phyloP scores from a whole-genome alignment of 2,329 filamentous ascomycete species.

The Grosmannia huntii region DNA sequence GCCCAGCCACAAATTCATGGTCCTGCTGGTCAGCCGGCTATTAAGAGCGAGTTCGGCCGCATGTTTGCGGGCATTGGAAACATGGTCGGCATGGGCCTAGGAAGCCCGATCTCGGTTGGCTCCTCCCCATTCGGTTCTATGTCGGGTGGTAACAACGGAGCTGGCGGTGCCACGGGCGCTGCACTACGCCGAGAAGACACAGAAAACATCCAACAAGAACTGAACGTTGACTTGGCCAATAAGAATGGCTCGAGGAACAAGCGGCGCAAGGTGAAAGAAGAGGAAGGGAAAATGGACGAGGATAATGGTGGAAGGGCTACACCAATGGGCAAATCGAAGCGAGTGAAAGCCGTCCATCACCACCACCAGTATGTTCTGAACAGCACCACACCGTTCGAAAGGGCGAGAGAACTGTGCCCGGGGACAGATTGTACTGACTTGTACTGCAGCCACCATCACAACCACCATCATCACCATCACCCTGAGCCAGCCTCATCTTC shows the following conservation, averaged over 20 bases:
- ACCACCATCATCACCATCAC: conserved; percentile 47
- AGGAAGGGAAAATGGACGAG: conserved; percentile 55
- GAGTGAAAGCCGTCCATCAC: conserved; percentile 51
- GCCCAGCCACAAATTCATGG: conserved; percentile 71
- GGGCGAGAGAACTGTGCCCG: neutral
- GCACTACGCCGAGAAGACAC: conserved; percentile 39
- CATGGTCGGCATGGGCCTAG: conserved; percentile 34
- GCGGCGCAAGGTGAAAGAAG: conserved; percentile 64
- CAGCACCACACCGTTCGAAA: neutral
- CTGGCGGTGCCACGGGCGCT: neutral
- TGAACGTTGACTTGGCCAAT: conserved; percentile 23
- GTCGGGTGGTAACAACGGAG: conserved; percentile 18
- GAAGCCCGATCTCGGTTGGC: conserved; percentile 35
- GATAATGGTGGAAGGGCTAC: conserved; percentile 49
- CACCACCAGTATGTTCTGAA: conserved; percentile 49
- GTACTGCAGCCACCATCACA: conserved; percentile 28
- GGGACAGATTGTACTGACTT: neutral
- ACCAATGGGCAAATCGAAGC: conserved; percentile 47
- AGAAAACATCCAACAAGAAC: conserved; percentile 31
- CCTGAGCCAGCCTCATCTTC: conserved; percentile 29
- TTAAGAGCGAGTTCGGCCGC: conserved; percentile 88
- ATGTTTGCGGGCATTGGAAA: conserved; percentile 88
- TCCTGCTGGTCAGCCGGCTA: conserved; percentile 70
- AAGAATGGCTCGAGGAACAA: conserved; percentile 35
- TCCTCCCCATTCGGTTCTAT: conserved; percentile 28